A percentile compares a stretch with the other conserved stretches of the same genome.
Conservation (phyloP, 1,139 yeast species). For the Pichia norvegensis region DNA sequence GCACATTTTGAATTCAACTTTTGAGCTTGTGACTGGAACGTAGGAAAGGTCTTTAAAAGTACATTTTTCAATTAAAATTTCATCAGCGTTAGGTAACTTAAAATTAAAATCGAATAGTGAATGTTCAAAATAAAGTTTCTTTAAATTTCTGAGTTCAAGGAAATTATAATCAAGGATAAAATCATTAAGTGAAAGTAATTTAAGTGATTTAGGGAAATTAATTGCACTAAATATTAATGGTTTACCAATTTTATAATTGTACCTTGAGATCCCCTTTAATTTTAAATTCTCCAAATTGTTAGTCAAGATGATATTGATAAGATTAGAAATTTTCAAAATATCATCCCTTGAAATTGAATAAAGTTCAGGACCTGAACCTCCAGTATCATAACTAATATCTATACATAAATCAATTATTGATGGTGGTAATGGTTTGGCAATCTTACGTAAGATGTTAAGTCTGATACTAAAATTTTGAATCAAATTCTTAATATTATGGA, state of each 20-base stretch:
- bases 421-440: constrained; percentile 23
- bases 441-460: constrained; percentile 21
- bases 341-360: constrained; percentile 25
- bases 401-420: constrained; percentile 24
- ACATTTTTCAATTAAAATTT: constrained; percentile 25
- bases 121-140: constrained; percentile 24
- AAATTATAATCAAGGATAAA: constrained; percentile 24
- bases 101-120: constrained; percentile 26
- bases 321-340: constrained; percentile 21
- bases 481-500: constrained; percentile 24
- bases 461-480: constrained; percentile 24
- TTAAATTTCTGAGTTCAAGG: constrained; percentile 20
- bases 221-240: constrained; percentile 25
- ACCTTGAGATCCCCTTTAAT: constrained; percentile 26
- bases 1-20: constrained; percentile 26
- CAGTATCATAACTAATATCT: constrained; percentile 27
- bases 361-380: constrained; percentile 25
- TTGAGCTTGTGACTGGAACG: constrained; percentile 17
- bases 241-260: constrained; percentile 25
- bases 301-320: constrained; percentile 22
- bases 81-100: constrained; percentile 22
- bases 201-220: constrained; percentile 23
- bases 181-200: constrained; percentile 24
- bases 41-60: constrained; percentile 24
- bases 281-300: constrained; percentile 23